Evolutionary conservation across 2,329 filamentous ascomycete species (phyloP).

Genomic region (Nigrospora sphaerica): DNA sequence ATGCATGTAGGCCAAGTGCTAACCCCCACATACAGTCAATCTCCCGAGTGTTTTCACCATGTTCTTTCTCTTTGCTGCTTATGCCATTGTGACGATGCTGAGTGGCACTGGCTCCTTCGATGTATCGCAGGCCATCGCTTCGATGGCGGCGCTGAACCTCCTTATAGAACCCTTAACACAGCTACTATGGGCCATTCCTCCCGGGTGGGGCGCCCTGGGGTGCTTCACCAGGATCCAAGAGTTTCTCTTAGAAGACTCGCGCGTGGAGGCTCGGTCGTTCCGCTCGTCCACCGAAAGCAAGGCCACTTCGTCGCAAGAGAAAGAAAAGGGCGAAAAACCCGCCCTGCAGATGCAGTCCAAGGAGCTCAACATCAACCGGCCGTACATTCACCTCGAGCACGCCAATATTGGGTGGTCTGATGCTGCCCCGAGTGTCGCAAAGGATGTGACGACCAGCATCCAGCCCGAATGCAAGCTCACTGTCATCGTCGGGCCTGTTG

Average conservation of each 20-base stretch:
- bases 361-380: constrained; percentile 2
- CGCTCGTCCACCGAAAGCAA: background rate
- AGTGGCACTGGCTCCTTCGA: constrained; percentile 9
- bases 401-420: constrained; percentile 1
- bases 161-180: constrained; percentile 14
- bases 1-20: background rate
- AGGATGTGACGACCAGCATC: constrained; percentile 1
- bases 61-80: constrained; percentile 17
- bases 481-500: constrained; percentile 14
- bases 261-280: background rate
- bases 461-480: constrained; percentile 3
- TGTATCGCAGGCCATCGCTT: constrained; percentile 14
- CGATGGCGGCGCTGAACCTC: constrained; percentile 16
- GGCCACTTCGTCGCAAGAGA: background rate
- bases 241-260: constrained; percentile 6
- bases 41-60: constrained; percentile 9
- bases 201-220: constrained; percentile 14
- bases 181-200: constrained; percentile 15
- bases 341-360: constrained; percentile 1
- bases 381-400: background rate
- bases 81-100: constrained; percentile 12
- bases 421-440: background rate
- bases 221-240: constrained; percentile 18
- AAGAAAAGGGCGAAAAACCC: background rate
- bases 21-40: constrained; percentile 1